phyloP scores from a whole-genome alignment of 164 flowering plant species.

The Aristolochia contorta region DNA sequence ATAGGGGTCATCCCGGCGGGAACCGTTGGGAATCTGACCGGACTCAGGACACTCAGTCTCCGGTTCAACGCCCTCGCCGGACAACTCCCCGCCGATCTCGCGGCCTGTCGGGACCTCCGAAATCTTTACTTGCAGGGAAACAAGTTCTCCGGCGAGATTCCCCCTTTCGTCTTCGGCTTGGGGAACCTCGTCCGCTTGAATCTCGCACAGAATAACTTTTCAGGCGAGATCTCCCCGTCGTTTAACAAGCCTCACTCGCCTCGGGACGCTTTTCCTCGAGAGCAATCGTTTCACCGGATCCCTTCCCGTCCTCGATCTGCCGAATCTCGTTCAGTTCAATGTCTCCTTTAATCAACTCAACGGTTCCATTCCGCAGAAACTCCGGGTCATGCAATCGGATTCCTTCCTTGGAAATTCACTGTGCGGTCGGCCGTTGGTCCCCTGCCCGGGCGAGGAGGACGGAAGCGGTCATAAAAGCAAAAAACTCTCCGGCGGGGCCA shows the following conservation, averaged over 20 bases:
- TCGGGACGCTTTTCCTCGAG: conserved; percentile 46
- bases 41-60: conserved; percentile 50
- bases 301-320: conserved; percentile 40
- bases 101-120: conserved; percentile 33
- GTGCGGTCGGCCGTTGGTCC: conserved; percentile 59
- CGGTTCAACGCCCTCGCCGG: conserved; percentile 63
- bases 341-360: conserved; percentile 53
- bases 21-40: conserved; percentile 46
- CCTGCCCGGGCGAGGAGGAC: conserved; percentile 20
- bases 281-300: conserved; percentile 45
- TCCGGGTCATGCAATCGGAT: conserved; percentile 13
- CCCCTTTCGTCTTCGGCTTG: conserved; percentile 32
- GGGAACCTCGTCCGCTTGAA: conserved; percentile 48
- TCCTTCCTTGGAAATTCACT: conserved; percentile 54
- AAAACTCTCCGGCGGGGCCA: conserved; percentile 63
- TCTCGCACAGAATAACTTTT: conserved; percentile 52
- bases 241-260: conserved; percentile 42
- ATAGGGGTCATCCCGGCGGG: conserved; percentile 46
- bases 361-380: conserved; percentile 51
- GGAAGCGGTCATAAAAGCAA: conserved; percentile 10
- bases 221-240: conserved; percentile 46
- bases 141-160: conserved; percentile 55
- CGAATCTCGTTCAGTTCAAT: conserved; percentile 48
- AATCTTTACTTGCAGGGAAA: conserved; percentile 66
- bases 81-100: conserved; percentile 56